Percentiles rank a stretch among this genome's conserved stretches.
phyloP scores from a whole-genome alignment of 192 early-diverging fungal species.

The Linnemannia zychae region DNA sequence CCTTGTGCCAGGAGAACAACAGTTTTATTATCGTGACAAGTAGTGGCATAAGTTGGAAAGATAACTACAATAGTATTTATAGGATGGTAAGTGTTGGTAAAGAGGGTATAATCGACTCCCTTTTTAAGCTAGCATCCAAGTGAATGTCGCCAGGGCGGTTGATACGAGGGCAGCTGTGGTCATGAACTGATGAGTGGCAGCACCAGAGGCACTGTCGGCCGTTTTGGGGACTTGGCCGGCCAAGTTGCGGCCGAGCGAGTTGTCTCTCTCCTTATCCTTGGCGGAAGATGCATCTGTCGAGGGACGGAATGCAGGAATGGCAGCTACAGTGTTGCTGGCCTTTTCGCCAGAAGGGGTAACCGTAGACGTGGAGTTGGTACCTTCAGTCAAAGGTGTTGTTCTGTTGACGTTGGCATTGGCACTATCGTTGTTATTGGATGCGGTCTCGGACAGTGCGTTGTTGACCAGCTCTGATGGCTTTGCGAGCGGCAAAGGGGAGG shows the following conservation, averaged over 20 bases:
- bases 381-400: background rate
- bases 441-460: background rate
- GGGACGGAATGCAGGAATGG: background rate
- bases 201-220: background rate
- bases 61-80: background rate
- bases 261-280: background rate
- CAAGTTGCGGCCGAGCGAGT: background rate
- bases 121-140: slow-evolving; percentile 12
- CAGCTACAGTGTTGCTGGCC: background rate
- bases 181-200: background rate
- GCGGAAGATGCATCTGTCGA: background rate
- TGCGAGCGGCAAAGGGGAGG: background rate
- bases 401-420: background rate
- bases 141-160: background rate
- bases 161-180: background rate
- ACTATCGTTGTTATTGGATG: background rate
- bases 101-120: background rate
- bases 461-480: slow-evolving; percentile 23
- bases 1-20: background rate
- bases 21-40: background rate
- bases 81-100: background rate
- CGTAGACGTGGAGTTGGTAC: background rate
- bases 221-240: background rate
- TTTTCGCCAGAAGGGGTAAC: background rate
- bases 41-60: background rate